A percentile compares a stretch with the other conserved stretches of the same genome.
Evolutionary conservation across 352 stramenopile genomes (phyloP).

Genomic region (Thraustotheca clavata): DNA sequence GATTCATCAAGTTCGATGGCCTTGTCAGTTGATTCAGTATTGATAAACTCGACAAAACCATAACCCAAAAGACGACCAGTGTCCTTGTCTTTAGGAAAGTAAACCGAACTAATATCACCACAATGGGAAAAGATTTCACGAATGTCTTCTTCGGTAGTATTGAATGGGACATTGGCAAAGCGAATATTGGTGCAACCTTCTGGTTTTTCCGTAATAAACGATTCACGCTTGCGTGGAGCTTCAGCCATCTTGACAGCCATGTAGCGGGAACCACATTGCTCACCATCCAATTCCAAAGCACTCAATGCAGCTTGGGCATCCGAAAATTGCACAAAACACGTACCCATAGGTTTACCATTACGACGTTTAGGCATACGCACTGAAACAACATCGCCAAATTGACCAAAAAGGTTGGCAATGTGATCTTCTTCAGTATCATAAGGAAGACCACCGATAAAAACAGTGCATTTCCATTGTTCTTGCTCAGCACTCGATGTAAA

Average conservation of each 20-base stretch:
- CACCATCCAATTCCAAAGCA: conserved; percentile 87
- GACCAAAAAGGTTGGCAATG: conserved; percentile 89
- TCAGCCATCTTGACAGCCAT: conserved; percentile 91
- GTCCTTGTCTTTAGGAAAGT: conserved; percentile 91
- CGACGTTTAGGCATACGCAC: conserved; percentile 85
- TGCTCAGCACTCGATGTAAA: conserved; percentile 32
- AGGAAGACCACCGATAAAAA: conserved; percentile 92
- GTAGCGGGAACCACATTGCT: conserved; percentile 92
- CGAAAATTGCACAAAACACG: conserved; percentile 92
- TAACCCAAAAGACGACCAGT: conserved; percentile 97
- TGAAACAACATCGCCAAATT: conserved; percentile 82
- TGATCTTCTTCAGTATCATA: conserved; percentile 93
- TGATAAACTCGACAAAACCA: conserved; percentile 95
- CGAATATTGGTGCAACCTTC: conserved; percentile 7
- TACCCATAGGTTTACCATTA: conserved; percentile 86
- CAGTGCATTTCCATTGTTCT: conserved; percentile 42
- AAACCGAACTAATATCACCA: conserved; percentile 10
- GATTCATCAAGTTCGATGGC: conserved; percentile 87
- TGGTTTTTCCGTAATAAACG: neutral
- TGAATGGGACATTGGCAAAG: conserved; percentile 65
- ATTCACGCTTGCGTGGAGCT: conserved; percentile 22
- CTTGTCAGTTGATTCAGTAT: conserved; percentile 90
- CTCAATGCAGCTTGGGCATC: conserved; percentile 57
- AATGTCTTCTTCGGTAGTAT: conserved; percentile 16
- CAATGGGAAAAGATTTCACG: conserved; percentile 21